A percentile compares a stretch with the other conserved stretches of the same genome.
These are phyloP conservation scores for Lanmaoa rubissima DNA, from an alignment of 768 basidiomycete species.

Conservation along the genomic window DNA sequence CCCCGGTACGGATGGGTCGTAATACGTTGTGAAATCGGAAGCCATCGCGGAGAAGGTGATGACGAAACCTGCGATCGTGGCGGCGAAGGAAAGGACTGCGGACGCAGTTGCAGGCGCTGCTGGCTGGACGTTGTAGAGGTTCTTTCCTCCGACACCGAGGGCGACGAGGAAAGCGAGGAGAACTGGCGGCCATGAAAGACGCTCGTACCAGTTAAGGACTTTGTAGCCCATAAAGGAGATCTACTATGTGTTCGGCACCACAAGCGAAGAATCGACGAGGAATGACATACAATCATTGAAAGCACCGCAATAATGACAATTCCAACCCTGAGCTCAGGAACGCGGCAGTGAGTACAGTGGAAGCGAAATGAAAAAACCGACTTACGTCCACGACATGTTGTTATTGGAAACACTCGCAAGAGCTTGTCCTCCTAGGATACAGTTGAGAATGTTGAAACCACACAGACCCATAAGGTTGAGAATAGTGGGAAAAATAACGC, in stretches of 20 bases:
- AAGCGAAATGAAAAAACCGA: conserved; percentile 8
- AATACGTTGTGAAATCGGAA: conserved; percentile 78
- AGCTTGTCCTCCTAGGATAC: conserved; percentile 68
- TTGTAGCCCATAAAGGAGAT: conserved; percentile 66
- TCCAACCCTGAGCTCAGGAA: conserved; percentile 53
- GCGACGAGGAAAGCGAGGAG: conserved; percentile 71
- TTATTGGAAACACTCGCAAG: conserved; percentile 55
- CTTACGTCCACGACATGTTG: conserved; percentile 51
- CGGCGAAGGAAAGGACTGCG: conserved; percentile 61
- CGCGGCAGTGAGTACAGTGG: conserved; percentile 2
- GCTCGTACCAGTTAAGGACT: conserved; percentile 71
- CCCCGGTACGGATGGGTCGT: conserved; percentile 56
- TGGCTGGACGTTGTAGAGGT: conserved; percentile 50
- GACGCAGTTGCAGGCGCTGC: conserved; percentile 52
- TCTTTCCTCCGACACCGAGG: conserved; percentile 70
- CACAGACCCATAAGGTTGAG: conserved; percentile 60
- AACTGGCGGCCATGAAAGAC: conserved; percentile 74
- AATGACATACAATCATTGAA: conserved; percentile 52
- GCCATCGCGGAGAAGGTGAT: conserved; percentile 60
- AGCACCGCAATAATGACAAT: conserved; percentile 75
- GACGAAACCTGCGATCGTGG: conserved; percentile 70
- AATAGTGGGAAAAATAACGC: conserved; percentile 47
- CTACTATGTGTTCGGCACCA: conserved; percentile 24
- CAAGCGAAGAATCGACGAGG: neutral
- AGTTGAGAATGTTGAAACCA: conserved; percentile 65